A percentile compares a stretch with the other conserved stretches of the same genome.
These are phyloP conservation scores for Monascus ruber DNA, from an alignment of 2,329 filamentous ascomycete genomes.

Conservation along the genomic window DNA sequence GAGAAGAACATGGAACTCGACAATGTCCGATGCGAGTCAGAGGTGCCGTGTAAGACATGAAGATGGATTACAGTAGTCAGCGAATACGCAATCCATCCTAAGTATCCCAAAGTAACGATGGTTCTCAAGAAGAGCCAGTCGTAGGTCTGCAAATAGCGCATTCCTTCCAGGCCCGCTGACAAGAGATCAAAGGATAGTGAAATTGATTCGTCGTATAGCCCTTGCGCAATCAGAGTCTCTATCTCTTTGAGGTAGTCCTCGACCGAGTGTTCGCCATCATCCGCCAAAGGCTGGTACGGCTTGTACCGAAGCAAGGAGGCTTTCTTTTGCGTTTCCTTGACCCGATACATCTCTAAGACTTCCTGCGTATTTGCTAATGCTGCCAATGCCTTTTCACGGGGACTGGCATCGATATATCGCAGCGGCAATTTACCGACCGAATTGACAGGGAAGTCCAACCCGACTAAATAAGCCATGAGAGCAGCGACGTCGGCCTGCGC, in stretches of 20 bases:
- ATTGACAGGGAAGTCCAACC: slow-evolving; percentile 85
- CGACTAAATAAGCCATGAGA: slow-evolving; percentile 85
- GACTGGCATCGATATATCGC: slow-evolving; percentile 61
- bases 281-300: slow-evolving; percentile 61
- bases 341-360: slow-evolving; percentile 89
- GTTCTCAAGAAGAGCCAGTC: slow-evolving; percentile 94
- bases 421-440: slow-evolving; percentile 89
- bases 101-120: slow-evolving; percentile 77
- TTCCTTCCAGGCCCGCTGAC: slow-evolving; percentile 62
- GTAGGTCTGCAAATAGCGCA: slow-evolving; percentile 93
- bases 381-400: slow-evolving; percentile 70
- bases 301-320: slow-evolving; percentile 63
- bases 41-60: slow-evolving; percentile 65
- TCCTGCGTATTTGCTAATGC: slow-evolving; percentile 72
- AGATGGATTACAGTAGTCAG: slow-evolving; percentile 78
- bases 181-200: slow-evolving; percentile 66
- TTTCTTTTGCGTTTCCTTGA: slow-evolving; percentile 82
- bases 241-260: slow-evolving; percentile 60
- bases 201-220: slow-evolving; percentile 65
- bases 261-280: slow-evolving; percentile 46
- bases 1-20: slow-evolving; percentile 57
- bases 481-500: slow-evolving; percentile 88
- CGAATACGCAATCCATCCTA: slow-evolving; percentile 92
- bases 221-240: slow-evolving; percentile 52
- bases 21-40: slow-evolving; percentile 51